Percentiles rank a stretch among this genome's conserved stretches.
These are phyloP conservation scores for Penicillium sp. DNA, from an alignment of 2,329 filamentous ascomycete species.

Conservation along the genomic window DNA sequence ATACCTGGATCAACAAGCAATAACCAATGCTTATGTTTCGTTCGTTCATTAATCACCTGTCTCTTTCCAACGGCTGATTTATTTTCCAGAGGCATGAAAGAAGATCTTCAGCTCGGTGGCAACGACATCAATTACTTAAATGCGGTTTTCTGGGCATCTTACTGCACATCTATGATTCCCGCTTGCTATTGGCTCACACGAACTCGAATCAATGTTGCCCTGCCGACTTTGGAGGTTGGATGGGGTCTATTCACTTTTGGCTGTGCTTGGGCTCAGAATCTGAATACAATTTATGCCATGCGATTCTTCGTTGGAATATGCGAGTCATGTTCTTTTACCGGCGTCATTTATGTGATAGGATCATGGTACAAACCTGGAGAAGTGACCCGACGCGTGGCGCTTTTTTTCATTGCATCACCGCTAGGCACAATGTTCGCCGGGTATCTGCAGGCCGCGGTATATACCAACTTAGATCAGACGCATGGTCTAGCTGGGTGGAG, in stretches of 20 bases:
- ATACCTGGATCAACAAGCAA: conserved; percentile 50
- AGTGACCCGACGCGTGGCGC: background rate
- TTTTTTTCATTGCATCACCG: background rate
- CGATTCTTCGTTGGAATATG: conserved; percentile 1
- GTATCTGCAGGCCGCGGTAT: background rate
- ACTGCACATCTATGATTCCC: conserved; percentile 48
- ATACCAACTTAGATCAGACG: background rate
- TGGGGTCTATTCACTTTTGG: background rate
- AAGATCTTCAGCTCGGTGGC: conserved; percentile 28
- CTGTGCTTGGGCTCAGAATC: conserved; percentile 1
- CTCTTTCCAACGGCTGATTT: background rate
- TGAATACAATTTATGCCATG: conserved; percentile 17
- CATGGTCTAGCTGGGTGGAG: conserved; percentile 1
- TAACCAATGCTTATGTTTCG: conserved; percentile 50
- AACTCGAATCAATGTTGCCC: conserved; percentile 27
- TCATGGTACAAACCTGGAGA: conserved; percentile 1
- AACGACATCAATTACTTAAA: conserved; percentile 35
- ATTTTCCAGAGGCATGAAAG: conserved; percentile 26
- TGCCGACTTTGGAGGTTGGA: conserved; percentile 11
- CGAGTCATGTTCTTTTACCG: background rate
- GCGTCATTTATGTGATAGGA: background rate
- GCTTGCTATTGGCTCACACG: conserved; percentile 44
- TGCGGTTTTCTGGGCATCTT: conserved; percentile 40
- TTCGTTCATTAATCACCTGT: background rate
- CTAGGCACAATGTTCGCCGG: background rate